A percentile compares a stretch with the other conserved stretches of the same genome.
Evolutionary conservation across 1,284 basidiomycete species (phyloP).

Genomic region (Phellopilus nigrolimitatus): DNA sequence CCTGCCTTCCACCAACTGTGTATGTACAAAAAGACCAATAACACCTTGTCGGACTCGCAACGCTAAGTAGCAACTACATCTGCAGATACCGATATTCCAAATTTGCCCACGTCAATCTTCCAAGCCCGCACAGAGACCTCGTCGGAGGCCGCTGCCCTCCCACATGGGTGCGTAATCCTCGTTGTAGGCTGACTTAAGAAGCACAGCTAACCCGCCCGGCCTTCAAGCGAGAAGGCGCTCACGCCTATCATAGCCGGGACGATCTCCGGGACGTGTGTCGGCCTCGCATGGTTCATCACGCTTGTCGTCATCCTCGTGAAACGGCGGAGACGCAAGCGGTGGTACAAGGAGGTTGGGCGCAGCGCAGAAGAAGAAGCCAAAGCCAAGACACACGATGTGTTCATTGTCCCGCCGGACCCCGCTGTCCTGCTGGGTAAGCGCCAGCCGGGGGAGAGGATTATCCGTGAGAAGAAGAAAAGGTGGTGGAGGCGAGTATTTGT

Average conservation of each 20-base stretch:
- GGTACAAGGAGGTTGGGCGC: constrained; percentile 24
- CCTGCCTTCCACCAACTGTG: constrained; percentile 2
- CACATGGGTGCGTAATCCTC: constrained; percentile 13
- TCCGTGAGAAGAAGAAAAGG: constrained; percentile 23
- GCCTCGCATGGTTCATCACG: constrained; percentile 43
- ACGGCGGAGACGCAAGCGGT: constrained; percentile 30
- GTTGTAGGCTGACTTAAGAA: neutral
- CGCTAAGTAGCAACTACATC: neutral
- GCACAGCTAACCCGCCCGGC: neutral
- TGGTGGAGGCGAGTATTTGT: constrained; percentile 22
- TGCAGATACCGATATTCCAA: neutral
- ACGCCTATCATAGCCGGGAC: constrained; percentile 63
- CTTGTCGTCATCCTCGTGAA: constrained; percentile 34
- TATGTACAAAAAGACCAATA: constrained; percentile 1
- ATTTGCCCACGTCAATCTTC: constrained; percentile 1
- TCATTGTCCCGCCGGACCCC: constrained; percentile 63
- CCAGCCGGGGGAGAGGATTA: constrained; percentile 40
- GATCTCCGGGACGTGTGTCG: constrained; percentile 49
- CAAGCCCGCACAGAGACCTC: constrained; percentile 13
- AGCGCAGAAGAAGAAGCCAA: constrained; percentile 3
- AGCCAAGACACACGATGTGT: constrained; percentile 27
- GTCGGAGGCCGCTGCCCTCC: constrained; percentile 18
- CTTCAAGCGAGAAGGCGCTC: constrained; percentile 45
- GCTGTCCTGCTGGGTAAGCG: constrained; percentile 49
- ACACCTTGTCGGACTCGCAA: neutral